These are phyloP conservation scores for Diaporthe vaccinii DNA, from an alignment of 2,329 filamentous ascomycete genomes.

Conservation along the genomic window DNA sequence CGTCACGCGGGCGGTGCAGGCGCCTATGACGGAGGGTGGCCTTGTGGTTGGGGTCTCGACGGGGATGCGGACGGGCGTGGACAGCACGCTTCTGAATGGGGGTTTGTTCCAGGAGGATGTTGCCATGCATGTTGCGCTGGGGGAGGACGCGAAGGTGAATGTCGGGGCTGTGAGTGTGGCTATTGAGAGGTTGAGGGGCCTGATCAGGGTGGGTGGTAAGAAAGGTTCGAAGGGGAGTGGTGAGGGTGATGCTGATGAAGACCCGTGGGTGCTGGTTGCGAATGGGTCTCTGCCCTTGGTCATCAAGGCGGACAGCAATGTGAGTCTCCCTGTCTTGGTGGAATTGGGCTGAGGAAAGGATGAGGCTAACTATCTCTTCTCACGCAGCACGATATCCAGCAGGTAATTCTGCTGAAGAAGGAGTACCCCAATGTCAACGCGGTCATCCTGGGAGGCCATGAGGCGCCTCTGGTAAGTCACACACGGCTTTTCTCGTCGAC, in stretches of 20 bases:
- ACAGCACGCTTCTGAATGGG: constrained; percentile 55
- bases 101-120: constrained; percentile 58
- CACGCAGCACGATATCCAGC: constrained; percentile 55
- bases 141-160: constrained; percentile 50
- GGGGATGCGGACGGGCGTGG: constrained; percentile 55
- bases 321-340: constrained; percentile 35
- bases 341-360: background rate
- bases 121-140: constrained; percentile 57
- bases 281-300: constrained; percentile 56
- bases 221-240: constrained; percentile 48
- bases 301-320: constrained; percentile 56
- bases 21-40: constrained; percentile 50
- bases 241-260: background rate
- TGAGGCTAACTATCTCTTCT: constrained; percentile 11
- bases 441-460: constrained; percentile 55
- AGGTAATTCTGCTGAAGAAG: constrained; percentile 55
- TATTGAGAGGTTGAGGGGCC: constrained; percentile 52
- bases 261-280: constrained; percentile 53
- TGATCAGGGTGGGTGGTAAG: constrained; percentile 51
- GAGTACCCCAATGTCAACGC: constrained; percentile 51
- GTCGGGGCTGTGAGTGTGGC: constrained; percentile 45
- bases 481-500: background rate
- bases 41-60: constrained; percentile 58
- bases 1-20: constrained; percentile 58
- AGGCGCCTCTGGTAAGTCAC: constrained; percentile 53